Conservation (phyloP, 441 rosid species). For the Sinapis alba region DNA sequence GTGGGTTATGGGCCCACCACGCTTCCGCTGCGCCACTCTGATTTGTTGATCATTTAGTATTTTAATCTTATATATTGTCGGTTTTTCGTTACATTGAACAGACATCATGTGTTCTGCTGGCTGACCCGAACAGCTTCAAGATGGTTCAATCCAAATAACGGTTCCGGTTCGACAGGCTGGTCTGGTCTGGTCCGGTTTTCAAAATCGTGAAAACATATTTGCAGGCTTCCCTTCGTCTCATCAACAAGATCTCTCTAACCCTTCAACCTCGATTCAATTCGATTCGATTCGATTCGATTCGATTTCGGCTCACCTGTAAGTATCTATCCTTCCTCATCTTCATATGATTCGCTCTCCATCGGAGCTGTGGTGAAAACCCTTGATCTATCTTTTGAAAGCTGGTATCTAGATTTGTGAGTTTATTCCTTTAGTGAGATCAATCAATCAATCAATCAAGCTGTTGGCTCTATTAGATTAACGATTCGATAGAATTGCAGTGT, state of each 20-base stretch:
- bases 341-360: neutral
- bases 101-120: no score
- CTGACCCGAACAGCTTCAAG: no score
- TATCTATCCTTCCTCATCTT: neutral
- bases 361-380: neutral
- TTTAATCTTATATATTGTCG: no score
- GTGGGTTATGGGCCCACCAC: slow-evolving; percentile 99
- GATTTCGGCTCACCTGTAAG: slow-evolving; percentile 15
- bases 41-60: no score
- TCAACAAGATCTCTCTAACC: neutral
- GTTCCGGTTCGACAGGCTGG: no score
- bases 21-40: no score
- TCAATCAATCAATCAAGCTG: neutral
- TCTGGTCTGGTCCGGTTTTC: no score
- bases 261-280: slow-evolving; percentile 1
- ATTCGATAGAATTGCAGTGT: neutral
- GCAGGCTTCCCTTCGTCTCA: neutral
- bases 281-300: neutral
- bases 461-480: neutral
- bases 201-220: no score
- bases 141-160: no score
- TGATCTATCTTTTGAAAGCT: no score
- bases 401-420: no score
- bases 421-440: neutral
- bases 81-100: no score